Base-by-base conservation (phyloP, 805 yeast genomes). In the Scheffersomyces amazonensis region DNA sequence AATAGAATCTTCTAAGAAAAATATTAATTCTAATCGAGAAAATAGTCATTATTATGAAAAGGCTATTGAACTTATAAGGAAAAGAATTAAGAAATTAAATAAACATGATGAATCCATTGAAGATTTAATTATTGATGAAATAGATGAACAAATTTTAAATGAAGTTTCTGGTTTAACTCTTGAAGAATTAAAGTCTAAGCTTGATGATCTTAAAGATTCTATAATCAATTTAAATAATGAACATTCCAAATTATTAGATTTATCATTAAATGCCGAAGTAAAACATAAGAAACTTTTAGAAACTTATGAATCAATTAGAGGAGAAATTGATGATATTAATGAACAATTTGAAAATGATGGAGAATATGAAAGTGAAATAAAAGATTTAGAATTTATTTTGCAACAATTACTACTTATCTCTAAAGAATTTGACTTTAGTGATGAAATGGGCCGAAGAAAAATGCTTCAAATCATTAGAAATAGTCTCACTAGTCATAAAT, bases 371-470 rank as follows among this genome's bases (percentile, higher is more conserved):
- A 15, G 39, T 47, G n/a, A 81, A 38, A 64, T 75, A 4, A 69
- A 66, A 16, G 88, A 83, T 39, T 54, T 79, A 20, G 90, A 85
- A 45, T 89, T 81, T 53, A 77, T 89, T 33, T 72, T 89, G 30
- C 79, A 80, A 41, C 96, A 93, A 58, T 58, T 91, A 16, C 56
- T 91, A 27, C 59, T 66, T 8, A 75, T 87, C 19, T 82, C 90
- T 0, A 74, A 75, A 20, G 76, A 77, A 27, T 84, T 83, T 53
- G 98, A 93, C 57, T 88, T 79, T 52, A 83, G 88, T 49, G 97
- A 93, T 64, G 96, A 90, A 58, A 76, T 85, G 33, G 96, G 97
- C 16, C 76, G 96, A 53, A 75, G 96, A 56, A 79, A 80, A 32
- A 79, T 88, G 78, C 62, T 85, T 28, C 69, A 67, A 24, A 56